A percentile compares a stretch with the other conserved stretches of the same genome.
These are phyloP conservation scores for Blastobotrys proliferans DNA, from an alignment of 1,139 yeast genomes.

Conservation along the genomic window DNA sequence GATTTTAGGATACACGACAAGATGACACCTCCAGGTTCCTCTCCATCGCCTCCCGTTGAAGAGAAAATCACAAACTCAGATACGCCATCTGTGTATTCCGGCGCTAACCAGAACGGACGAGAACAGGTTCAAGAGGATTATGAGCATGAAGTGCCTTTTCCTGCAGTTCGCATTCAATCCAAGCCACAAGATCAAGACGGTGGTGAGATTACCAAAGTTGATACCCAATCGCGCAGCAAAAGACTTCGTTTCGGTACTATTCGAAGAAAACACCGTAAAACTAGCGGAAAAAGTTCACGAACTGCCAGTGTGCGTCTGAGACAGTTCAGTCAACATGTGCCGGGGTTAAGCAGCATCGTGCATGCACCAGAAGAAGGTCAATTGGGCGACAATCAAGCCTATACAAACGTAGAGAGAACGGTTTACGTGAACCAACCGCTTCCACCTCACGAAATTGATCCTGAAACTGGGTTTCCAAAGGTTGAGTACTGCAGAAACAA, in stretches of 20 bases:
- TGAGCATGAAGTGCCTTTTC: background rate
- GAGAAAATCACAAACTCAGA: no score
- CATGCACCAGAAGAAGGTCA: constrained; percentile 12
- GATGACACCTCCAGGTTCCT: no score
- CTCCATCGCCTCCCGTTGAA: no score
- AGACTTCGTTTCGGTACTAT: constrained; percentile 18
- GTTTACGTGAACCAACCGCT: constrained; percentile 47
- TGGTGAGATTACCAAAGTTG: background rate
- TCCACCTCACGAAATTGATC: constrained; percentile 58
- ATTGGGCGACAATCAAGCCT: background rate
- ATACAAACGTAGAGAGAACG: constrained; percentile 14
- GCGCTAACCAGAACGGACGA: no score
- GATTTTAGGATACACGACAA: no score
- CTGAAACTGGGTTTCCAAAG: constrained; percentile 41
- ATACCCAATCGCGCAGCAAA: background rate
- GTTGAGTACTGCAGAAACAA: constrained; percentile 68
- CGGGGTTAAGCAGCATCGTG: constrained; percentile 22
- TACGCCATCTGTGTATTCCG: no score
- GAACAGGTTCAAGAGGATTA: background rate
- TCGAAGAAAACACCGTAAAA: constrained; percentile 1
- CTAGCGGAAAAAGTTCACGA: constrained; percentile 1
- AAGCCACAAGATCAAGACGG: background rate
- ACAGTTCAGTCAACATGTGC: constrained; percentile 22
- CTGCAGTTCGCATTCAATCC: background rate
- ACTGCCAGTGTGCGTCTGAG: constrained; percentile 13